Base-by-base conservation (phyloP, 2,329 filamentous ascomycete genomes). In the Penicillium crustosum region DNA sequence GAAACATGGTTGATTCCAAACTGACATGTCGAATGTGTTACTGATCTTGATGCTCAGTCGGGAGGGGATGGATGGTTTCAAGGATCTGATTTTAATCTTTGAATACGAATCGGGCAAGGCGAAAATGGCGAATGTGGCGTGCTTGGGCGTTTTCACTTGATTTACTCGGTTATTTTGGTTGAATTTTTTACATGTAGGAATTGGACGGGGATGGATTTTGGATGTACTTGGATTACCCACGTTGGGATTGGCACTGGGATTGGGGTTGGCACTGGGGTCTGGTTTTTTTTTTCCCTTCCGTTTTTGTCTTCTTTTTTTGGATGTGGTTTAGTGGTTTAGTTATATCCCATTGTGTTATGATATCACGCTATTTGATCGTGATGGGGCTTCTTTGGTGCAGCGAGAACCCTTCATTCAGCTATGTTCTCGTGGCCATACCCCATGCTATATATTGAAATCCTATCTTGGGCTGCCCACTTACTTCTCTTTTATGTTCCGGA, bases 311-410 rank as follows among this genome's bases (percentile, higher is more conserved):
- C 29, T 31, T 4, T 31, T 4, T 12, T 31, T 33, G 31, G 31
- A 33, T 15, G 31, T 33, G 31, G 38, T 45, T 45, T 31, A 31
- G 45, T 53, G 53, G 39, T 55, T 49, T 64, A 60, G 61, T 68
- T 64, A 68, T 68, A 67, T 68, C 64, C 66, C 59, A 61, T 59
- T 55, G 53, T 66, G 60, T 67, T 60, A 68, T 70, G 64, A 66
- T 66, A 61, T 62, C 60, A 68, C 55, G 65, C 59, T 64, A 55
- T 61, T 58, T 29, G 39, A 47, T 60, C 31, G 38, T 35, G 53
- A 43, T 41, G 27, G 36, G 13, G 27, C 27, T 49, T 48, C 49
- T 31, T 54, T 25, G 31, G 25, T 35, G 25, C 25, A 31, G 27
- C 10, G 31, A 41, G 42, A 39, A 19, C n/a, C 13, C 51, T 41